These are phyloP conservation scores for Thraustotheca clavata DNA, from an alignment of 352 stramenopile species.

Conservation along the genomic window DNA sequence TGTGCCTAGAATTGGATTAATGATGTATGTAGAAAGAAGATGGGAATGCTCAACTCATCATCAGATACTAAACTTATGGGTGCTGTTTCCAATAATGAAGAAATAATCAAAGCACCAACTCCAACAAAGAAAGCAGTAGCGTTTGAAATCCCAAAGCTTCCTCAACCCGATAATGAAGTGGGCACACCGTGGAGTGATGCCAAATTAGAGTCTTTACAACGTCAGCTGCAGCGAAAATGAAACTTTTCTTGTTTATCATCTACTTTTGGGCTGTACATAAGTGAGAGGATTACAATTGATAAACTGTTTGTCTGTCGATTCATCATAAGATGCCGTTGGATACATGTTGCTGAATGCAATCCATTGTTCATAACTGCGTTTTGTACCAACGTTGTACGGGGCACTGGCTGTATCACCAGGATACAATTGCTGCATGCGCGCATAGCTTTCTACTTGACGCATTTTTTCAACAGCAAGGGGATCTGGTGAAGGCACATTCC, in stretches of 20 bases:
- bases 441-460: conserved; percentile 26
- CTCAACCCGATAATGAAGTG: conserved; percentile 44
- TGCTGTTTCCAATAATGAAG: conserved; percentile 23
- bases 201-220: conserved; percentile 45
- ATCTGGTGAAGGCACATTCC: conserved; percentile 19
- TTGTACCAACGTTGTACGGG: conserved; percentile 36
- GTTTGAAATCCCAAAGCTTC: conserved; percentile 74
- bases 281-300: conserved; percentile 46
- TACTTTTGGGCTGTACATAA: conserved; percentile 31
- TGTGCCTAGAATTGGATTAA: neutral
- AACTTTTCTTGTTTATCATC: conserved; percentile 1
- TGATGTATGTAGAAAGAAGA: conserved; percentile 16
- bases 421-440: neutral
- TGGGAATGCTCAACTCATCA: conserved; percentile 29
- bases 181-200: conserved; percentile 65
- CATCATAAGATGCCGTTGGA: conserved; percentile 45
- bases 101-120: conserved; percentile 21
- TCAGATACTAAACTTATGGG: conserved; percentile 45
- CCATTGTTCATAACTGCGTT: conserved; percentile 50
- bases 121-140: conserved; percentile 23
- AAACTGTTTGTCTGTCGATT: conserved; percentile 85
- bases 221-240: conserved; percentile 35
- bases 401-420: neutral
- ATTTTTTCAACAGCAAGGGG: conserved; percentile 30
- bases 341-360: conserved; percentile 55